Percentiles rank a stretch among this genome's conserved stretches.
Conservation (phyloP, 495 filamentous ascomycete genomes). For the Aspergillus affinis region DNA sequence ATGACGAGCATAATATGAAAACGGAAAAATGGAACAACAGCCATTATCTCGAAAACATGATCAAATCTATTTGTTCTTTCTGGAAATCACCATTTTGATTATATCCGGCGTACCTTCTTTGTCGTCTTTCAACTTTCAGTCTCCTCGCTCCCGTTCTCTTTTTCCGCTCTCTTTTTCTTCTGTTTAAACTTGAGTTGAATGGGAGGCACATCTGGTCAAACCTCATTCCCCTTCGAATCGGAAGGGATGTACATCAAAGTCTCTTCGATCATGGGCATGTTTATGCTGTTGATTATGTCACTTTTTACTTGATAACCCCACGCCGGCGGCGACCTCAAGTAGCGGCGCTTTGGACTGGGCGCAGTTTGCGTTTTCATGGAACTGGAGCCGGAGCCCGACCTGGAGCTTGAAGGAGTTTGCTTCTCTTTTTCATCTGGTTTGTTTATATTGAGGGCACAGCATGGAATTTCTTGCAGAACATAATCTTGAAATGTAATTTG, state of each 20-base stretch:
- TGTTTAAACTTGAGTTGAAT: no score
- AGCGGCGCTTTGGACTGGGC: background rate
- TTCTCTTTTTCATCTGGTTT: background rate
- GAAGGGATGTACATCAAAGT: background rate
- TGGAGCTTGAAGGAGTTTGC: background rate
- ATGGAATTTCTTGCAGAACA: background rate
- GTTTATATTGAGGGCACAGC: background rate
- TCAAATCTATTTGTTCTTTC: background rate
- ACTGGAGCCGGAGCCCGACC: background rate
- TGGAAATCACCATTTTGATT: background rate
- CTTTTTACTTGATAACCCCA: background rate
- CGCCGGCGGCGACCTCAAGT: background rate
- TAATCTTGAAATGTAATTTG: background rate
- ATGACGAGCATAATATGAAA: conserved; percentile 13
- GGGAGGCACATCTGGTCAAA: no score
- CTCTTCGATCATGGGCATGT: background rate
- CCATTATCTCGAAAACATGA: background rate
- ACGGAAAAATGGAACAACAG: conserved; percentile 8
- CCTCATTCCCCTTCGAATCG: no score
- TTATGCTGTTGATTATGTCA: background rate
- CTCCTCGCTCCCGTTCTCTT: background rate
- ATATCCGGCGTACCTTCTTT: background rate
- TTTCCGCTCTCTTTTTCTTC: background rate
- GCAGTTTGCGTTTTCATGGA: background rate
- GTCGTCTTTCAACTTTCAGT: background rate